phyloP scores from a whole-genome alignment of 169 alveolate species.

The Plasmodium gaboni region DNA sequence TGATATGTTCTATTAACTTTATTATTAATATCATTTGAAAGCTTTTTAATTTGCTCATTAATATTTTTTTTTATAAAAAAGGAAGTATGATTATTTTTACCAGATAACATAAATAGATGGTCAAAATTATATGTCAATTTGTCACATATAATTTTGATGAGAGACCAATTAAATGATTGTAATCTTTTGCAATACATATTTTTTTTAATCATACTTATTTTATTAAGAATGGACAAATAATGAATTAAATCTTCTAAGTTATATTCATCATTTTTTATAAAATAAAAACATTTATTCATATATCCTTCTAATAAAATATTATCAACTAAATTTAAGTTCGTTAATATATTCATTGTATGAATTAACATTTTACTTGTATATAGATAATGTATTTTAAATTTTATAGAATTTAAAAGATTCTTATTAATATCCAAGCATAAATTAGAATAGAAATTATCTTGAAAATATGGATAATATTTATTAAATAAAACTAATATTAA shows the following conservation, averaged over 20 bases:
- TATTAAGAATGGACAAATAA: conserved; percentile 39
- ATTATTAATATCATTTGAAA: not conserved
- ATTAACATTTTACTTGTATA: conserved; percentile 71
- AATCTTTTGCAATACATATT: conserved; percentile 13
- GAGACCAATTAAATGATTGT: conserved; percentile 21
- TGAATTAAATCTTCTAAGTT: conserved; percentile 34
- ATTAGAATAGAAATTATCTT: not conserved
- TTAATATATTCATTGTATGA: conserved; percentile 45
- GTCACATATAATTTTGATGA: conserved; percentile 42
- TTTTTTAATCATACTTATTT: conserved; percentile 14
- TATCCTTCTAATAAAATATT: conserved; percentile 15
- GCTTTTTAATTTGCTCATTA: conserved; percentile 3
- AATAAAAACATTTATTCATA: conserved; percentile 38
- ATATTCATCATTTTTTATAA: conserved; percentile 45
- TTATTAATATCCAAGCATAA: conserved; percentile 2
- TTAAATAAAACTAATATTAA: conserved; percentile 28
- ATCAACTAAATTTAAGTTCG: conserved; percentile 38
- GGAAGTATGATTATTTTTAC: conserved; percentile 22
- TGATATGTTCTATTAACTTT: not conserved
- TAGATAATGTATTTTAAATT: conserved; percentile 57
- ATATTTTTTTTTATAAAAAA: conserved; percentile 16
- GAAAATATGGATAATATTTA: conserved; percentile 32
- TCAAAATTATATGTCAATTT: conserved; percentile 51
- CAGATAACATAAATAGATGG: conserved; percentile 4
- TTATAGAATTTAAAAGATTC: conserved; percentile 7